Conservation (phyloP, 2,329 filamentous ascomycete genomes). For the Calonectria pauciramosa region DNA sequence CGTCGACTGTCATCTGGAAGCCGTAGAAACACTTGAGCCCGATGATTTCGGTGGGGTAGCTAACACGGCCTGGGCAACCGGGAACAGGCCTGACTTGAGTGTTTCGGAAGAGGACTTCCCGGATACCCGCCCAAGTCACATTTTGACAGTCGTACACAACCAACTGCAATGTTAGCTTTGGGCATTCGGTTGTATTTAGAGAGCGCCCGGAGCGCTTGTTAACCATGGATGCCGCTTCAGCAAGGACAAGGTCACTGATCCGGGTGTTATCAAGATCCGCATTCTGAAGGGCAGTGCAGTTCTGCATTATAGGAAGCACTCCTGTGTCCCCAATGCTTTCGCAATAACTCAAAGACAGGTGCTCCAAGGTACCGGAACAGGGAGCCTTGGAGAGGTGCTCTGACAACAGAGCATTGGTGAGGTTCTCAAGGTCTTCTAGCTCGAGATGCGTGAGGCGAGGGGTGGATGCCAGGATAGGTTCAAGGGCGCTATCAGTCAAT, state of each 20-base stretch:
- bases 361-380: constrained; percentile 78
- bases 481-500: constrained; percentile 80
- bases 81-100: constrained; percentile 74
- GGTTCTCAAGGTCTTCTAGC: constrained; percentile 83
- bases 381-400: constrained; percentile 82
- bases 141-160: constrained; percentile 93
- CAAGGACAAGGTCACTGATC: constrained; percentile 86
- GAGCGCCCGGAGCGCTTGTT: constrained; percentile 69
- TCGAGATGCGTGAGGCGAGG: constrained; percentile 88
- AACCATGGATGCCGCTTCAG: constrained; percentile 87
- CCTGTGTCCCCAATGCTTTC: constrained; percentile 87
- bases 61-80: constrained; percentile 55
- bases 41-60: constrained; percentile 84
- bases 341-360: constrained; percentile 92
- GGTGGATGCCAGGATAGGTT: constrained; percentile 79
- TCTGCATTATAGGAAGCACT: constrained; percentile 85
- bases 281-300: constrained; percentile 76
- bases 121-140: constrained; percentile 92
- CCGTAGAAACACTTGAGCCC: constrained; percentile 94
- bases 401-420: constrained; percentile 81
- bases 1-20: constrained; percentile 94
- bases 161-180: constrained; percentile 77
- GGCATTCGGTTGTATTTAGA: constrained; percentile 55
- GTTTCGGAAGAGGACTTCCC: constrained; percentile 89
- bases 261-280: constrained; percentile 95